Percentiles rank a stretch among this genome's conserved stretches.
These are phyloP conservation scores for Calonectria multiphialidica DNA, from an alignment of 2,329 filamentous ascomycete genomes.

Conservation along the genomic window DNA sequence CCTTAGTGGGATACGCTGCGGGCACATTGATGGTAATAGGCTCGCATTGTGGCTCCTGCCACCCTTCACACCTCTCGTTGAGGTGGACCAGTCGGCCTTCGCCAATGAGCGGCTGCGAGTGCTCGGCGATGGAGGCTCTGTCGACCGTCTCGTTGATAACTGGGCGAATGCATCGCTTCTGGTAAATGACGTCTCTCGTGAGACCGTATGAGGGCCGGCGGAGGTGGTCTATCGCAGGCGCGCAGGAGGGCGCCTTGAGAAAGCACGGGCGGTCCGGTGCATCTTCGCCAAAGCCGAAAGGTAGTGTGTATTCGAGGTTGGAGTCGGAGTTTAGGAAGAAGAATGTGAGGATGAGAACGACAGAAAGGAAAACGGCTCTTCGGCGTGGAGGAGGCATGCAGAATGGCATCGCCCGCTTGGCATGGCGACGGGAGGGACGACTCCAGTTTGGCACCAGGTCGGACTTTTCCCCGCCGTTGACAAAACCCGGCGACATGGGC, in stretches of 20 bases:
- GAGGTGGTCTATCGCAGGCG: conserved; percentile 45
- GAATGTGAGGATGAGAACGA: conserved; percentile 12
- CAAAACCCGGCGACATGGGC: conserved; percentile 5
- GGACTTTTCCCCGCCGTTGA: conserved; percentile 18
- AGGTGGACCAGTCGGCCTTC: conserved; percentile 47
- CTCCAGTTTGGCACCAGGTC: conserved; percentile 19
- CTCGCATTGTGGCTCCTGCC: conserved; percentile 48
- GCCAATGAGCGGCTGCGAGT: conserved; percentile 53
- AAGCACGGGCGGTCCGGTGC: conserved; percentile 37
- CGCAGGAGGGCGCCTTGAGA: conserved; percentile 38
- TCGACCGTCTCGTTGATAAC: conserved; percentile 48
- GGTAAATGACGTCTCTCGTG: conserved; percentile 57
- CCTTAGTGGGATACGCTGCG: conserved; percentile 53
- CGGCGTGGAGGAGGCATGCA: conserved; percentile 20
- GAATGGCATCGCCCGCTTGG: conserved; percentile 9
- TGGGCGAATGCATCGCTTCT: conserved; percentile 58
- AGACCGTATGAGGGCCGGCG: conserved; percentile 48
- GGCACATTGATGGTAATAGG: conserved; percentile 62
- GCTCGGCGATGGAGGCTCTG: conserved; percentile 52
- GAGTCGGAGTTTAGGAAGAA: conserved; percentile 25
- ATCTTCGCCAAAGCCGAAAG: conserved; percentile 34
- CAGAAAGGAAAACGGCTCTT: conserved; percentile 15
- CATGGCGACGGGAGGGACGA: conserved; percentile 22
- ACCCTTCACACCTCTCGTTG: conserved; percentile 40
- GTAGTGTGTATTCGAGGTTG: conserved; percentile 21